Evolutionary conservation across 179 eudicot genomes (phyloP), one percentile per base, ranked within the genome.

Genomic region (Silene noctiflora): DNA sequence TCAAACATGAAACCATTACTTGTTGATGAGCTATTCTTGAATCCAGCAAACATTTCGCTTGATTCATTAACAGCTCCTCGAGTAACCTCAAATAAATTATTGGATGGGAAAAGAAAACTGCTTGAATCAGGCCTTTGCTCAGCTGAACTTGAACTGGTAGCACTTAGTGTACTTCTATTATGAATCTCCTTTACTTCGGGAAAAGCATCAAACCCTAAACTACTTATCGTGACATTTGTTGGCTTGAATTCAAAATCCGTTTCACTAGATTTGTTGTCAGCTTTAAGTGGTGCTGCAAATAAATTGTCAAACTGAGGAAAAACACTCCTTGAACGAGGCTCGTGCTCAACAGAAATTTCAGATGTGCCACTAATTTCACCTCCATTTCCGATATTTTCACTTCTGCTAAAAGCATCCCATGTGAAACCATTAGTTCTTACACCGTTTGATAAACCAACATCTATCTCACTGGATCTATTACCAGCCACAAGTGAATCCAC

Each of bases 221-320:
- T 78, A 65, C 78, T 79, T 35, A 44, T 73, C 67, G 73, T 35
- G 33, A 51, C 76, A 53, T 79, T 21, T 35, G 67, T 62, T 42
- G 81, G 72, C 60, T 84, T 79, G 20, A 83, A 69, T 67, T 75
- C 74, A 72, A 72, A 35, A 77, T 80, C 78, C 73, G 73, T 61
- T 78, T 60, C 79, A 62, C 60, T 42, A 29, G 83, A 77, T 76
- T 48, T 82, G 55, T 81, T 71, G 39, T 51, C 35, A 35, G 78
- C 69, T 44, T 78, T 84, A 48, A 61, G 19, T 13, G 76, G 42
- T 55, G 76, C 63, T 55, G 83, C 73, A 83, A 88, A 89, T 20
- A 83, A 71, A 82, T 86, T 84, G 74, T 67, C 67, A 61, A 83
- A 76, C 66, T 75, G 81, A 77, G 77, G 71, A 16, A 72, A 22